Evolutionary conservation across 345 rosid species (phyloP).

Genomic region (Schrenkiella parvula): DNA sequence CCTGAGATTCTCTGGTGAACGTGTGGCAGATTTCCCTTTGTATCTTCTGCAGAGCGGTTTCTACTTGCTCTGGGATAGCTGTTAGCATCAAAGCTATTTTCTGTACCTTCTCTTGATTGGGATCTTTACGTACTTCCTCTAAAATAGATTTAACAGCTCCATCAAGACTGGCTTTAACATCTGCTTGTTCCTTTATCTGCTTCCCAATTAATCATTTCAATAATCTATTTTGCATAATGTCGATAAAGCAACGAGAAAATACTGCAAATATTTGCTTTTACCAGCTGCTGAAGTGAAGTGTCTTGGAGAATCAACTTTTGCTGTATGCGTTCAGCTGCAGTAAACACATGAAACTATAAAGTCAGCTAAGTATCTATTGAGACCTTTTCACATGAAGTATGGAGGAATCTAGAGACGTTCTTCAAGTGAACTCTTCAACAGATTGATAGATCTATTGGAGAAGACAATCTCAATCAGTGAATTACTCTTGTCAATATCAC

Average conservation of each 20-base stretch:
- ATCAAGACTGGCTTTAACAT: conserved; percentile 49
- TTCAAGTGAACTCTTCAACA: neutral
- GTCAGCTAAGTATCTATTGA: neutral
- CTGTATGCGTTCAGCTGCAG: conserved; percentile 69
- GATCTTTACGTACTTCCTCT: conserved; percentile 51
- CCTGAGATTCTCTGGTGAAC: conserved; percentile 59
- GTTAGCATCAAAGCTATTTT: conserved; percentile 46
- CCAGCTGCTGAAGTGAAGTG: conserved; percentile 60
- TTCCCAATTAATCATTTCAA: conserved; percentile 28
- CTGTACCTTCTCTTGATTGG: conserved; percentile 46
- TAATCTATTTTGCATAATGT: conserved; percentile 12
- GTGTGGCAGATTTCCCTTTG: conserved; percentile 50
- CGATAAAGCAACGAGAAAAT: conserved; percentile 14
- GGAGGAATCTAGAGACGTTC: neutral
- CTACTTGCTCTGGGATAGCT: conserved; percentile 53
- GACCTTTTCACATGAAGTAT: neutral
- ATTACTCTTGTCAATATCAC: neutral
- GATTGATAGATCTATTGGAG: neutral
- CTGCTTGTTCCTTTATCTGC: conserved; percentile 70
- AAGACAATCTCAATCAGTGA: neutral
- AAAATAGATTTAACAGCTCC: conserved; percentile 59
- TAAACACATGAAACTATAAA: conserved; percentile 7
- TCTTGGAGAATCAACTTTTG: conserved; percentile 65
- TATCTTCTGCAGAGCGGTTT: conserved; percentile 46
- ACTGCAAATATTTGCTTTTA: conserved; percentile 31